Conservation (phyloP, 352 stramenopile genomes). For the Pythium plurisporium region DNA sequence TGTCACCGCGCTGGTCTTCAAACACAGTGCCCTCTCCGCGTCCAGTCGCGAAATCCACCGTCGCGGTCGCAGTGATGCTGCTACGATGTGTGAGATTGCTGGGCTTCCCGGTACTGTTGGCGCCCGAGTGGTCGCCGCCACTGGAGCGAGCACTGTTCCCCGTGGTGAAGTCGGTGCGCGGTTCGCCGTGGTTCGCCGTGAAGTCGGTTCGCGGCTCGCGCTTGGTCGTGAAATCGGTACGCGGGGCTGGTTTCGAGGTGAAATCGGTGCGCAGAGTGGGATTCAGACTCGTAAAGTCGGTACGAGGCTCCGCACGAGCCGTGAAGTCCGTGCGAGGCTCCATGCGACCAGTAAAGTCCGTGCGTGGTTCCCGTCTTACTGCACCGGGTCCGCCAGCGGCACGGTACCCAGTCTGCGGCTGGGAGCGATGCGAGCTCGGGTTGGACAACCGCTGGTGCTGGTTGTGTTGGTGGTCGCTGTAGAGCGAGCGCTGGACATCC, state of each 20-base stretch:
- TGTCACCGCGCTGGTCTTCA: neutral
- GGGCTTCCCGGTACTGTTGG: neutral
- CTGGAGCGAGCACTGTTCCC: neutral
- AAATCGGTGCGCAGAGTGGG: conserved; percentile 11
- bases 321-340: conserved; percentile 18
- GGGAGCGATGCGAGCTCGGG: neutral
- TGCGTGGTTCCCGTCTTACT: neutral
- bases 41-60: conserved; percentile 1
- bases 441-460: neutral
- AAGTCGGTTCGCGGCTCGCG: conserved; percentile 5
- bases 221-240: conserved; percentile 8
- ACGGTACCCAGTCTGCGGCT: neutral
- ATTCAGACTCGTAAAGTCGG: conserved; percentile 6
- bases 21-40: too few species aligned
- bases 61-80: neutral
- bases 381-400: neutral
- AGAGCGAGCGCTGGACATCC: neutral
- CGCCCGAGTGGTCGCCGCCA: neutral
- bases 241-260: neutral
- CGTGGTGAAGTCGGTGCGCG: conserved; percentile 8
- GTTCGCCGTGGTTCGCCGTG: neutral
- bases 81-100: conserved; percentile 8
- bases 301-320: neutral
- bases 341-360: conserved; percentile 7
- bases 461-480: too few species aligned